Conservation (phyloP, 2,329 filamentous ascomycete species). For the Fusarium sambucinum region DNA sequence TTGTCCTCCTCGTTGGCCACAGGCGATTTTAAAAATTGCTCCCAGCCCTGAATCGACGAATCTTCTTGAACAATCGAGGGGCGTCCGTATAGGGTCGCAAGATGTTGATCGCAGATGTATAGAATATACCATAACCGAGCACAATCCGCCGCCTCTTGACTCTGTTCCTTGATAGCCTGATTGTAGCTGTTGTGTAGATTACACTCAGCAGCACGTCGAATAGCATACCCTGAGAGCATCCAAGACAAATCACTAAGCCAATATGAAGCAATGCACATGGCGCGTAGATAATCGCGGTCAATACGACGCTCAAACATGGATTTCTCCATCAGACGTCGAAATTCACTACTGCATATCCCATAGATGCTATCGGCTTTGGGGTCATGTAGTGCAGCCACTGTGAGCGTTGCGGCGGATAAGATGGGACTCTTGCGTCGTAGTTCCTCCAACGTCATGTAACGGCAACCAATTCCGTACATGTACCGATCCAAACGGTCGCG, state of each 20-base stretch:
- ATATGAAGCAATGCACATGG: slow-evolving; percentile 71
- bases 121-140: slow-evolving; percentile 71
- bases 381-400: slow-evolving; percentile 70
- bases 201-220: slow-evolving; percentile 62
- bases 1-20: slow-evolving; percentile 67
- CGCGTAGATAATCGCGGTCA: slow-evolving; percentile 66
- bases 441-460: slow-evolving; percentile 62
- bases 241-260: slow-evolving; percentile 73
- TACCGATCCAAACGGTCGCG: slow-evolving; percentile 64
- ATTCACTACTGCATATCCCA: slow-evolving; percentile 67
- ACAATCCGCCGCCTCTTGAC: slow-evolving; percentile 62
- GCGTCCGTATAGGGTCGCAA: slow-evolving; percentile 71
- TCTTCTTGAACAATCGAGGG: slow-evolving; percentile 70
- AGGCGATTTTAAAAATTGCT: slow-evolving; percentile 65
- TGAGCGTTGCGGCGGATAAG: slow-evolving; percentile 67
- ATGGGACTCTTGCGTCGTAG: slow-evolving; percentile 68
- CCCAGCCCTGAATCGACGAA: slow-evolving; percentile 67
- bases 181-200: slow-evolving; percentile 60
- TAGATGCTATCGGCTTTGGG: slow-evolving; percentile 65
- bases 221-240: slow-evolving; percentile 69
- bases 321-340: slow-evolving; percentile 66
- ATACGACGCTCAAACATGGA: slow-evolving; percentile 56
- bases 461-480: slow-evolving; percentile 65
- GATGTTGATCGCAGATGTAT: slow-evolving; percentile 72
- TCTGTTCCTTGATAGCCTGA: slow-evolving; percentile 54